Base-by-base conservation (phyloP, 345 rosid genomes). In the Gossypium rotundifolium region DNA sequence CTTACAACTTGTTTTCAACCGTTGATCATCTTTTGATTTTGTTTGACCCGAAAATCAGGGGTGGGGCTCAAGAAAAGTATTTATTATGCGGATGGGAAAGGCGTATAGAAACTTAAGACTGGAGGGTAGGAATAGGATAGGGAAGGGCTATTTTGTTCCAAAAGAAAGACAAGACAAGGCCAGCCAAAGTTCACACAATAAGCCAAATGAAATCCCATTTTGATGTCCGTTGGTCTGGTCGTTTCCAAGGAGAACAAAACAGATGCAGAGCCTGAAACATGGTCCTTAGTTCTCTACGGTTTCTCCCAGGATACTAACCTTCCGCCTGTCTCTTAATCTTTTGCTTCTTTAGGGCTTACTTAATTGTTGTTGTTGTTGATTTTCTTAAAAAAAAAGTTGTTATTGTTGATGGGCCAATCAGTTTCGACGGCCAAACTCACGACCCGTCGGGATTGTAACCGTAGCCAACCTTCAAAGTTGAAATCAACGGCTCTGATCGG, bases 331-430 rank as follows among this genome's bases (percentile, higher is more conserved):
- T 67, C 4, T 68, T 68, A 22, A 0, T 20, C 20, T 57, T 60
- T 68, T 42, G 42, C 52, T 59, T 66, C 29, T 45, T 54, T n/a
- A 29, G 40, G 55, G 45, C 25, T 49, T 53, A 9, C 13, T 59
- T 48, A 23, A 42, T 67, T 42, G 62, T 70, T 42, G 65, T 65
- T 33, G 40, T 33, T 33, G 40, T 33, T 33, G 38, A 33, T 33
- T 33, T 33, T 33, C 38, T 4, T 33, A 33, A 27, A 23, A 29
- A 33, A 33, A 4, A 0, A 33, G 38, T 33, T 33, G 38, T 33
- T 33, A 33, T 33, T 76, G 78, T 81, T 84, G 83, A 93, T 91
- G 97, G 95, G 98, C 79, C 97, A 91, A 80, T 83, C 90, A 75
- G 76, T 81, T 59, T 93, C 96, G 75, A 83, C 88, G 84, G 83